These are phyloP conservation scores for Dipteronia dyeriana DNA, from an alignment of 345 rosid genomes.

Conservation along the genomic window DNA sequence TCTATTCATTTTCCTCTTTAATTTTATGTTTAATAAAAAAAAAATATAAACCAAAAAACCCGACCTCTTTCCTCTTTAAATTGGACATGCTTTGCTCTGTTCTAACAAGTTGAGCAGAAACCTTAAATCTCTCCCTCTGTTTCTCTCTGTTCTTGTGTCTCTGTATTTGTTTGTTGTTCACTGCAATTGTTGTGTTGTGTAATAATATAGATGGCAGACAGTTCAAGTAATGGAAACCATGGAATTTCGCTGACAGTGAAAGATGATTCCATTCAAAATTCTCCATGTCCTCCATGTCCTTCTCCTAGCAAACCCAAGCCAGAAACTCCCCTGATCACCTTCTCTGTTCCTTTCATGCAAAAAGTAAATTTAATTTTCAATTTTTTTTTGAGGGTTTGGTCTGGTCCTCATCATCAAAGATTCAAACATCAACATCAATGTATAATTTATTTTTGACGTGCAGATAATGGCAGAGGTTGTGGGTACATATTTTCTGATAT, in stretches of 20 bases:
- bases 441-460: background rate
- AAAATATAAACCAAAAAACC: background rate
- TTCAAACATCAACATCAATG: background rate
- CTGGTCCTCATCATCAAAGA: background rate
- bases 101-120: background rate
- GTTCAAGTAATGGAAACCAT: conserved; percentile 32
- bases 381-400: background rate
- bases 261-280: conserved; percentile 30
- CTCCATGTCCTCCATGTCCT: conserved; percentile 16
- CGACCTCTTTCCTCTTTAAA: background rate
- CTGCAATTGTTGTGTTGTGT: background rate
- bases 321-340: conserved; percentile 27
- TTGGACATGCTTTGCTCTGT: background rate
- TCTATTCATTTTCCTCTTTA: background rate
- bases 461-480: conserved; percentile 74
- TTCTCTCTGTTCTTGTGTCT: background rate
- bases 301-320: conserved; percentile 27
- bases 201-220: conserved; percentile 52
- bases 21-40: too few species aligned
- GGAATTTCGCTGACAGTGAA: conserved; percentile 55
- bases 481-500: conserved; percentile 93
- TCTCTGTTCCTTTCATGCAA: conserved; percentile 74
- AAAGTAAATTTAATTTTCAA: conserved; percentile 42
- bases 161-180: background rate
- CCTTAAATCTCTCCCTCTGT: background rate